A percentile compares a stretch with the other conserved stretches of the same genome.
phyloP scores from a whole-genome alignment of 352 stramenopile genomes.

The Phytophthora pluvialis region DNA sequence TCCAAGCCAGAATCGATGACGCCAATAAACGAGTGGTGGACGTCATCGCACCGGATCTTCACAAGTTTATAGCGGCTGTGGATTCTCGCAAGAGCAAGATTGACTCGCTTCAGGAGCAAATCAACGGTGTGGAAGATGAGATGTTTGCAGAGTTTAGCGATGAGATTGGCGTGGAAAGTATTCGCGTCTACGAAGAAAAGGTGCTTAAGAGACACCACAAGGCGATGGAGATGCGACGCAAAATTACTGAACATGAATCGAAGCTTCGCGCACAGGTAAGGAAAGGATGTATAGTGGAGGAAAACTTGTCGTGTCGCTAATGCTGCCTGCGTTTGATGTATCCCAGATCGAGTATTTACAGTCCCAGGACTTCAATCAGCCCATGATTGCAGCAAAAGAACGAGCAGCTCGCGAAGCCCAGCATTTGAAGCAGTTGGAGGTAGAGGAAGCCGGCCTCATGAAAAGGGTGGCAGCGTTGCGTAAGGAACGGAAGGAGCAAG shows the following conservation, averaged over 20 bases:
- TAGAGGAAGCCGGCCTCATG: constrained; percentile 58
- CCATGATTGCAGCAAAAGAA: constrained; percentile 55
- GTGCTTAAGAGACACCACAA: constrained; percentile 88
- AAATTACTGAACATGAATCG: constrained; percentile 80
- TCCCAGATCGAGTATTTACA: constrained; percentile 65
- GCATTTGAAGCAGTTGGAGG: constrained; percentile 57
- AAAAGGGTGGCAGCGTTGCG: constrained; percentile 61
- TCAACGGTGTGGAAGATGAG: constrained; percentile 83
- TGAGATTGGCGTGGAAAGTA: constrained; percentile 77
- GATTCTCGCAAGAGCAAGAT: constrained; percentile 55
- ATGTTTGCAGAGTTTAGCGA: constrained; percentile 88
- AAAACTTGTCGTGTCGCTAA: constrained; percentile 8
- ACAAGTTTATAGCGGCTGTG: constrained; percentile 62
- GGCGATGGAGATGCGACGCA: constrained; percentile 69
- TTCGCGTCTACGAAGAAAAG: constrained; percentile 94
- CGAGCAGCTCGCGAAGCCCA: constrained; percentile 52
- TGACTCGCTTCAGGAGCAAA: constrained; percentile 56
- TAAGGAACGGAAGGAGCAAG: constrained; percentile 78
- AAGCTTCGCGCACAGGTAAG: constrained; percentile 83
- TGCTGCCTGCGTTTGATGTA: constrained; percentile 4
- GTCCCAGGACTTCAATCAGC: constrained; percentile 68
- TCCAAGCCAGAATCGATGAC: constrained; percentile 65
- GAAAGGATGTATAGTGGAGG: background rate
- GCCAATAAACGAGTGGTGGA: constrained; percentile 55
- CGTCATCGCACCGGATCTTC: constrained; percentile 66